Conservation (phyloP, 1,284 basidiomycete species). For the Marasmius oreades region DNA sequence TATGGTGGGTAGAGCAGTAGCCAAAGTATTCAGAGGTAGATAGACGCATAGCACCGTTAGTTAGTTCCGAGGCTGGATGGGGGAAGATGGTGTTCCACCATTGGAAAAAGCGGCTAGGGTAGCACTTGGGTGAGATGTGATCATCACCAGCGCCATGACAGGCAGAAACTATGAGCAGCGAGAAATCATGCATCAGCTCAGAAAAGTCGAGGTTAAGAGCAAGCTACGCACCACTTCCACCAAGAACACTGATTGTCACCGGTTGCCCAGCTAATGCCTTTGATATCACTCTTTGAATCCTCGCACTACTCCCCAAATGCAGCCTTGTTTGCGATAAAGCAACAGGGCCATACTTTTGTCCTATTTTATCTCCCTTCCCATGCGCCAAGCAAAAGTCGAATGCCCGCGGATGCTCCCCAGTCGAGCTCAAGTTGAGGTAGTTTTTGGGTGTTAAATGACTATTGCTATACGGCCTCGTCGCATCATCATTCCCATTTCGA, state of each 20-base stretch:
- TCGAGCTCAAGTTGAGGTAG: conserved; percentile 51
- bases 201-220: conserved; percentile 1
- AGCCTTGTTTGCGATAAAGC: conserved; percentile 74
- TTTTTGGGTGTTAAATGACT: conserved; percentile 61
- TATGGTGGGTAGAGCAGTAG: conserved; percentile 87
- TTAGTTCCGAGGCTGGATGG: conserved; percentile 90
- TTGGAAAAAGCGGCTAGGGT: conserved; percentile 86
- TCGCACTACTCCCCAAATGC: conserved; percentile 80
- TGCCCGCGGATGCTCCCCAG: conserved; percentile 32
- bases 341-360: conserved; percentile 74
- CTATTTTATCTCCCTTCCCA: conserved; percentile 71
- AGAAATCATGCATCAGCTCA: conserved; percentile 4
- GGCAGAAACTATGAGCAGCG: conserved; percentile 65
- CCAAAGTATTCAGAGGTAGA: conserved; percentile 92
- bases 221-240: conserved; percentile 73
- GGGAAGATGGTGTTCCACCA: conserved; percentile 97
- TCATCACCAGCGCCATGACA: conserved; percentile 94
- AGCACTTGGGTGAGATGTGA: conserved; percentile 81
- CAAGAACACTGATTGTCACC: conserved; percentile 87
- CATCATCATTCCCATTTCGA: conserved; percentile 23
- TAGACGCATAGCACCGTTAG: conserved; percentile 88
- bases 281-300: conserved; percentile 80
- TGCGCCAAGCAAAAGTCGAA: conserved; percentile 90
- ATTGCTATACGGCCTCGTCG: conserved; percentile 36
- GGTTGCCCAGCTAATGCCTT: conserved; percentile 84